Evolutionary conservation across 2,329 filamentous ascomycete genomes (phyloP), one percentile per base, ranked within the genome.

Genomic region (Fusarium anguioides): DNA sequence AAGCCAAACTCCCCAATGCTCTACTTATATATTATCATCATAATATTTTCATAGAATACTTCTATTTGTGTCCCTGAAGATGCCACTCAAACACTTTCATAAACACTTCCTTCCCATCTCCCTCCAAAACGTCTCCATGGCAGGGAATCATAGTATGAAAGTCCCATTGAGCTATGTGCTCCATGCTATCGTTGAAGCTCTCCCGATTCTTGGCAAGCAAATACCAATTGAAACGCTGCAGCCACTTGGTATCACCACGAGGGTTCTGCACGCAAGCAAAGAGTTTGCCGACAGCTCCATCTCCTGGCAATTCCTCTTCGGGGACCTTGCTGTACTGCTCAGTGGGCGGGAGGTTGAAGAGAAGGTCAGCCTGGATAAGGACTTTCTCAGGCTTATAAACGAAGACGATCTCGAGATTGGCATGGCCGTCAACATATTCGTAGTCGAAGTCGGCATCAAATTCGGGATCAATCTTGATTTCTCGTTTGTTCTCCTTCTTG

Each of bases 381-480:
- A 93, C 91, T 56, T 83, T 82, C 14, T 92, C 89, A 0, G 92
- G 93, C 76, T 89, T 90, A 83, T 97, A 94, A 74, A 90, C 82
- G 79, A 98, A 93, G 24, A 96, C 93, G 27, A 98, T 81, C 79
- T 99, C 96, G 75, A 92, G 91, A 81, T 96, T 97, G 27, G 83
- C 81, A 78, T 98, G 87, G 5, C 87, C 87, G 71, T 91, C 86
- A 56, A 97, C 89, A 77, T 91, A 97, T 79, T 97, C 94, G 71
- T 87, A 88, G 33, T 93, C 89, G 75, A 98, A 97, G 70, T 98
- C 94, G 15, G 82, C 80, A 74, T 97, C 93, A 76, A 99, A 97
- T 56, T 95, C 94, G 1, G 86, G 82, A 45, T 88, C 86, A 61
- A 97, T 86, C 42, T 80, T 82, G 27, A 84, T 78, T 24, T 79